These are phyloP conservation scores for Leccinum uliginosum DNA, from an alignment of 768 basidiomycete genomes.

Conservation along the genomic window DNA sequence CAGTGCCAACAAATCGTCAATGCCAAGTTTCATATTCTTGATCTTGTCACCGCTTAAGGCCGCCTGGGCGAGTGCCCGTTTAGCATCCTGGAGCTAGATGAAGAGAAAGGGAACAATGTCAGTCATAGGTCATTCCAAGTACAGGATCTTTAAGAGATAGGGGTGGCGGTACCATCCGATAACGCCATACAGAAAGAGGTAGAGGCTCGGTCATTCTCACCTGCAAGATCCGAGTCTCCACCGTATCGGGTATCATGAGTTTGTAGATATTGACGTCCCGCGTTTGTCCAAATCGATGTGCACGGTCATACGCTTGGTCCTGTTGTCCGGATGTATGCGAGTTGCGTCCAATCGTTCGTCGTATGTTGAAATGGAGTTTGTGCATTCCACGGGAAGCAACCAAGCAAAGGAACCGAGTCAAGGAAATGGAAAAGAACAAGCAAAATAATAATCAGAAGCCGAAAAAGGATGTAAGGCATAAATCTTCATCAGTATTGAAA, in stretches of 20 bases:
- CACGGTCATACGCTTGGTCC: conserved; percentile 93
- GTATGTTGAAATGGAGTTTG: neutral
- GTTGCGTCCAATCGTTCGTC: neutral
- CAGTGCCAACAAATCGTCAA: conserved; percentile 82
- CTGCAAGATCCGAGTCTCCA: conserved; percentile 81
- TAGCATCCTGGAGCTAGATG: conserved; percentile 80
- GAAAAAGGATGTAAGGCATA: neutral
- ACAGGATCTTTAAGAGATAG: neutral
- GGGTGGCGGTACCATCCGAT: neutral
- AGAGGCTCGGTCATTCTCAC: conserved; percentile 34
- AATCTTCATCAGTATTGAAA: conserved; percentile 7
- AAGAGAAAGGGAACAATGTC: neutral
- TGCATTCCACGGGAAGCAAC: neutral
- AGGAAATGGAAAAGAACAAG: neutral
- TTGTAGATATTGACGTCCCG: conserved; percentile 86
- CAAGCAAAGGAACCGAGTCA: neutral
- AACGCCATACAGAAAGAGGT: neutral
- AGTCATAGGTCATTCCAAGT: neutral
- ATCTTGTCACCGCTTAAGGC: conserved; percentile 86
- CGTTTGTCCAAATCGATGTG: conserved; percentile 86
- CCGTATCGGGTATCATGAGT: conserved; percentile 79
- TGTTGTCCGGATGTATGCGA: conserved; percentile 23
- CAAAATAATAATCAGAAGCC: neutral
- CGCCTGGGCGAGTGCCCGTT: conserved; percentile 78
- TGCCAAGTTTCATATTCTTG: conserved; percentile 76